Conservation (phyloP, 495 filamentous ascomycete species). For the Parathielavia hyrcaniae region DNA sequence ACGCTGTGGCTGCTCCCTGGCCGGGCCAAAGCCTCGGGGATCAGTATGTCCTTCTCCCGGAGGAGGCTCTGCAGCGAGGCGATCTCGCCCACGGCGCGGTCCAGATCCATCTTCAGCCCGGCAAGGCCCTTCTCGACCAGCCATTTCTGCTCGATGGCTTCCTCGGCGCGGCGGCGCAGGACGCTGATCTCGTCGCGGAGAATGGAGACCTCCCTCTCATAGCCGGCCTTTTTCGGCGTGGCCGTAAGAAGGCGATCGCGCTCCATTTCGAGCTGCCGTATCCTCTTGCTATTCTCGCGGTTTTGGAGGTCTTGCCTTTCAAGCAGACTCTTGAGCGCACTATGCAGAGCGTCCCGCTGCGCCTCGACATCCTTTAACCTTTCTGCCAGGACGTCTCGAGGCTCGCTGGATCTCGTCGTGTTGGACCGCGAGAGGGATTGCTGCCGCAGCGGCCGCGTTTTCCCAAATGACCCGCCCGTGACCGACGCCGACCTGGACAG, state of each 20-base stretch:
- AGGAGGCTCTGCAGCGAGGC: slow-evolving; percentile 69
- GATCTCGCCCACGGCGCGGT: slow-evolving; percentile 91
- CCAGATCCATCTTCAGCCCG: slow-evolving; percentile 94
- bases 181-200: slow-evolving; percentile 79
- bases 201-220: slow-evolving; percentile 70
- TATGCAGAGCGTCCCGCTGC: slow-evolving; percentile 88
- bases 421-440: slow-evolving; percentile 53
- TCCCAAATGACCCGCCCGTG: slow-evolving; percentile 27
- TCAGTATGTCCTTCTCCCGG: slow-evolving; percentile 77
- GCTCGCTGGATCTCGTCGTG: slow-evolving; percentile 55
- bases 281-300: slow-evolving; percentile 69
- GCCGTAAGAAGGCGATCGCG: slow-evolving; percentile 62
- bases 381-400: slow-evolving; percentile 66
- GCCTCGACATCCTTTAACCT: slow-evolving; percentile 86
- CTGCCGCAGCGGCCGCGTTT: slow-evolving; percentile 31
- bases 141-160: slow-evolving; percentile 94
- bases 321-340: slow-evolving; percentile 77
- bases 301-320: slow-evolving; percentile 77
- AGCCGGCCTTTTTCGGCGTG: slow-evolving; percentile 67
- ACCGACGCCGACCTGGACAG: slow-evolving; percentile 44
- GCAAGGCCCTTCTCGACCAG: slow-evolving; percentile 89
- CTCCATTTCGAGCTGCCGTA: slow-evolving; percentile 69
- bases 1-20: slow-evolving; percentile 34
- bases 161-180: slow-evolving; percentile 82
- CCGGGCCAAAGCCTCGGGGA: slow-evolving; percentile 51